Conservation (phyloP, 2,329 filamentous ascomycete genomes). For the Aspergillus alliaceus region DNA sequence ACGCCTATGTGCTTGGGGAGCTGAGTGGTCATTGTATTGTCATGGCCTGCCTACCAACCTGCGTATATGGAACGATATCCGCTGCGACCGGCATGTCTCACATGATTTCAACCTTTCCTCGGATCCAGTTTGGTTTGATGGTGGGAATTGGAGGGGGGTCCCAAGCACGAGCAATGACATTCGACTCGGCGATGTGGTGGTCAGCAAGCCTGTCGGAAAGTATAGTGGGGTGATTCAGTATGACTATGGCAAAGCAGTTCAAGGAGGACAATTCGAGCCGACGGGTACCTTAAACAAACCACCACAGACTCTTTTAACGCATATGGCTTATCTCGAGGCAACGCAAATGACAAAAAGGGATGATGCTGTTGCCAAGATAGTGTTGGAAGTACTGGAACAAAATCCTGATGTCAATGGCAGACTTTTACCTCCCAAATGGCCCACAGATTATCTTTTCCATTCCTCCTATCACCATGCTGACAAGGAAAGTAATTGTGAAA, state of each 20-base stretch:
- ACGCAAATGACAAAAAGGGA: neutral
- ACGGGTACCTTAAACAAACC: constrained; percentile 21
- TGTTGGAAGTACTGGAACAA: neutral
- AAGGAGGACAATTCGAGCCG: constrained; percentile 17
- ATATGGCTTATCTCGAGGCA: constrained; percentile 8
- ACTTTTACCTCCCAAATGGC: neutral
- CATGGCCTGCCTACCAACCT: constrained; percentile 22
- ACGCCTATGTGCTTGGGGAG: constrained; percentile 24
- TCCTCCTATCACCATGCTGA: neutral
- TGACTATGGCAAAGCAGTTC: no score
- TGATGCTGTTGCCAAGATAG: neutral
- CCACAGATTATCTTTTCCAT: neutral
- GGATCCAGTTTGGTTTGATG: constrained; percentile 24
- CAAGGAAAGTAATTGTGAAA: neutral
- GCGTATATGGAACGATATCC: constrained; percentile 21
- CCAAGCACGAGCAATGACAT: constrained; percentile 18
- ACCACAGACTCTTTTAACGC: constrained; percentile 12
- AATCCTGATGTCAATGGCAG: neutral
- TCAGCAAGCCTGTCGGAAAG: constrained; percentile 20
- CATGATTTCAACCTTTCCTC: constrained; percentile 26
- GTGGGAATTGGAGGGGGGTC: constrained; percentile 33
- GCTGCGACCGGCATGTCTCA: constrained; percentile 23
- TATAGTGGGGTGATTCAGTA: constrained; percentile 29
- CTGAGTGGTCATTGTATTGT: constrained; percentile 26
- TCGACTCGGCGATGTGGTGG: no score